Conservation (phyloP, 192 early-diverging fungal genomes). For the Dissophora globulifera region DNA sequence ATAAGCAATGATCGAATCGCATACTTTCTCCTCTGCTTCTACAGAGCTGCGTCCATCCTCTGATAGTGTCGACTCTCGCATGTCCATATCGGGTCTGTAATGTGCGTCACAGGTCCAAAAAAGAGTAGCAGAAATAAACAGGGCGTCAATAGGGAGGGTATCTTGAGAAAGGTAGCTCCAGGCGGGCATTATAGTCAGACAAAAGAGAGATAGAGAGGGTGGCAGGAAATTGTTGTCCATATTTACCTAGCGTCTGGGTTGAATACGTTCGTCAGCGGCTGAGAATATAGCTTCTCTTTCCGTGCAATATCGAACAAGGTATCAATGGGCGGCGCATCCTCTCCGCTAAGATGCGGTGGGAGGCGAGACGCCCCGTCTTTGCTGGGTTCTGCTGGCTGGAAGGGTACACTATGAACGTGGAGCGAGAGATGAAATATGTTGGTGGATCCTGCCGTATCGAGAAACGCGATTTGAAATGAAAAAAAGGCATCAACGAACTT, state of each 20-base stretch:
- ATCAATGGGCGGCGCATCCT: constrained; percentile 41
- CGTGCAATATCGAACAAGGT: constrained; percentile 39
- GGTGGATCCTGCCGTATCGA: too few species aligned
- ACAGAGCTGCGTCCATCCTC: not conserved
- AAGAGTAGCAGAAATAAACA: not conserved
- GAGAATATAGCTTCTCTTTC: constrained; percentile 38
- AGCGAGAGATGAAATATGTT: not conserved
- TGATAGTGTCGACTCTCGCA: not conserved
- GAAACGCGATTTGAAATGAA: too few species aligned
- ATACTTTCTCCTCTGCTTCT: not conserved
- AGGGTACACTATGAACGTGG: constrained; percentile 1
- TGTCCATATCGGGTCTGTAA: too few species aligned
- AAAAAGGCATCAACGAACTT: too few species aligned
- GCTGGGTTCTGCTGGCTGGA: constrained; percentile 6
- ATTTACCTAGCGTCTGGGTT: constrained; percentile 12
- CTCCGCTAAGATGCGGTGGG: constrained; percentile 27
- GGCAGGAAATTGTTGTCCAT: not conserved
- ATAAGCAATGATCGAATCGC: constrained; percentile 41
- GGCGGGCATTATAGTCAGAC: too few species aligned
- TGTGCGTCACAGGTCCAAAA: too few species aligned
- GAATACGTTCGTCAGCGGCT: not conserved
- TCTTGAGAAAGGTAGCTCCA: too few species aligned
- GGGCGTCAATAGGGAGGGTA: not conserved
- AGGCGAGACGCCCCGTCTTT: constrained; percentile 8
- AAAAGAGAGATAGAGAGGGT: too few species aligned